Conservation (phyloP, 768 basidiomycete genomes). For the Kwoniella shandongensis region DNA sequence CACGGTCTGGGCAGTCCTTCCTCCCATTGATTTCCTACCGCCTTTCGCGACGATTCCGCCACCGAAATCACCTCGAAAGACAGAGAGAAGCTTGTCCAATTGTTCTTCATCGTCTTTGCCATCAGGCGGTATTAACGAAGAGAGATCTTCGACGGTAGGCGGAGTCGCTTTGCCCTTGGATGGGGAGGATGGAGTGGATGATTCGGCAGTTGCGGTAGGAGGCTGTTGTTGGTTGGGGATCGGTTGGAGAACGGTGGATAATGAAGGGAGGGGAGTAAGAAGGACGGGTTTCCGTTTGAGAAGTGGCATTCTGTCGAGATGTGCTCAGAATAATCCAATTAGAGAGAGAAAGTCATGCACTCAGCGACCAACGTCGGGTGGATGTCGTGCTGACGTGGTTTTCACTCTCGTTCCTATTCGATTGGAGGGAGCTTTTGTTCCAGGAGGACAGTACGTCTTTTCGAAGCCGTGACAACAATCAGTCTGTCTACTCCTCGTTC, state of each 20-base stretch:
- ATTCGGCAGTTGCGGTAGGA: slow-evolving; percentile 8
- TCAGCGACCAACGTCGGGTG: too few relatives aligned
- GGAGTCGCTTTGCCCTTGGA: background rate
- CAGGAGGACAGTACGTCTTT: too few relatives aligned
- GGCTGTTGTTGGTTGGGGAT: slow-evolving; percentile 11
- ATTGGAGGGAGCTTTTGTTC: too few relatives aligned
- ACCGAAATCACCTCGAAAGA: slow-evolving; percentile 39
- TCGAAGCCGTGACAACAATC: too few relatives aligned
- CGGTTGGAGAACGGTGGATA: slow-evolving; percentile 40
- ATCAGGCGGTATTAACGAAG: slow-evolving; percentile 42
- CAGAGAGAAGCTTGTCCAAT: slow-evolving; percentile 39
- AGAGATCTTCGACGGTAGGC: background rate
- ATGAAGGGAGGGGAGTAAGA: slow-evolving; percentile 37
- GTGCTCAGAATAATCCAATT: too few relatives aligned
- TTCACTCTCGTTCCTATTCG: background rate
- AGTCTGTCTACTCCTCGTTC: too few relatives aligned
- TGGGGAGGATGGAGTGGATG: slow-evolving; percentile 4
- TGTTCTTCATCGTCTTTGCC: slow-evolving; percentile 51
- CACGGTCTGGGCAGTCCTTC: too few relatives aligned
- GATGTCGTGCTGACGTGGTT: too few relatives aligned
- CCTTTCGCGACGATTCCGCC: slow-evolving; percentile 12
- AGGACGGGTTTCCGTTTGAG: slow-evolving; percentile 48
- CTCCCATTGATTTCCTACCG: background rate
- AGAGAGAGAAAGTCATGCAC: background rate
- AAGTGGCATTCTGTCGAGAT: slow-evolving; percentile 33